phyloP scores from a whole-genome alignment of 768 basidiomycete species.

The Gyrodon lividus region DNA sequence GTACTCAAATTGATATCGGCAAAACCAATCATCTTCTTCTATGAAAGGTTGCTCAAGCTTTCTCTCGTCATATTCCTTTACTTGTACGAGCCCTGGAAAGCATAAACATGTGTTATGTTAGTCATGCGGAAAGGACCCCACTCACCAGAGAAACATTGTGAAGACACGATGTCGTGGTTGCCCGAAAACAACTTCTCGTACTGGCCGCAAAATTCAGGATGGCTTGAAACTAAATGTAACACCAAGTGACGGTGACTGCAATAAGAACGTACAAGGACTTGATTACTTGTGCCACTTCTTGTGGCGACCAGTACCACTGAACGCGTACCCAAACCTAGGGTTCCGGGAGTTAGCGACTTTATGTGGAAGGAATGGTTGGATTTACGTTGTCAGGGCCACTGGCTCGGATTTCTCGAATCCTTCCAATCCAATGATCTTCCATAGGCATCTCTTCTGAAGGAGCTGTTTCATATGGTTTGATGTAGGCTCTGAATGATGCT shows the following conservation, averaged over 20 bases:
- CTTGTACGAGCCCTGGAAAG: conserved; percentile 32
- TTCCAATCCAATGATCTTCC: conserved; percentile 52
- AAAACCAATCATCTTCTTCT: conserved; percentile 41
- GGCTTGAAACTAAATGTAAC: conserved; percentile 29
- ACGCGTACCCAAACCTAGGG: conserved; percentile 52
- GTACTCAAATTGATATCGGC: conserved; percentile 45
- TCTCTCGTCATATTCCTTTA: conserved; percentile 40
- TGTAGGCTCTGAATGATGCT: conserved; percentile 30
- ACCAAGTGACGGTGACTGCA: not conserved
- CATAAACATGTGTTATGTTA: not conserved
- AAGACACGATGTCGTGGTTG: conserved; percentile 46
- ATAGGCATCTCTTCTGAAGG: conserved; percentile 28
- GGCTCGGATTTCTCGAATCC: conserved; percentile 45
- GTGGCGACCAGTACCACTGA: conserved; percentile 54
- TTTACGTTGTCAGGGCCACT: conserved; percentile 31
- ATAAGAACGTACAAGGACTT: conserved; percentile 48
- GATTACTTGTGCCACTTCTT: conserved; percentile 43
- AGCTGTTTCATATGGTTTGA: conserved; percentile 38
- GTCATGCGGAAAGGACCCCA: not conserved
- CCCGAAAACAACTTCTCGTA: conserved; percentile 54
- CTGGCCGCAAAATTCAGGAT: conserved; percentile 37
- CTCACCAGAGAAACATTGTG: conserved; percentile 47
- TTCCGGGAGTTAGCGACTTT: not conserved
- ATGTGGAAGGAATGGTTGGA: not conserved
- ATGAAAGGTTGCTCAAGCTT: conserved; percentile 41